phyloP scores from a whole-genome alignment of 306 rosid species.

The Pyrus betulifolia region DNA sequence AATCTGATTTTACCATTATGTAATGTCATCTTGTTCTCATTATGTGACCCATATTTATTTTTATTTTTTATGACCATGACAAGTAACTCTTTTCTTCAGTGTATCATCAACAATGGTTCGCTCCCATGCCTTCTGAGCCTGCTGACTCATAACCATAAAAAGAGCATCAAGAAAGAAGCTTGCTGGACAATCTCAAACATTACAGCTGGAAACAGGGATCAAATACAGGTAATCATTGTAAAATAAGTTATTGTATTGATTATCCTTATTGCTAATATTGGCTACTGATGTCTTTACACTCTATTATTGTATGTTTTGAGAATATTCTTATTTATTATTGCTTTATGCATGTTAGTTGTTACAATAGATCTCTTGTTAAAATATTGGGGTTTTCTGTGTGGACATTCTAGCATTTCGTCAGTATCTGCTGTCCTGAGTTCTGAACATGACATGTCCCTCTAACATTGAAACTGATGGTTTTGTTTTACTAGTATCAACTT shows the following conservation, averaged over 20 bases:
- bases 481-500: not conserved
- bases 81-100: slow-evolving; percentile 24
- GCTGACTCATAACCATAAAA: slow-evolving; percentile 76
- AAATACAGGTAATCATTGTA: slow-evolving; percentile 60
- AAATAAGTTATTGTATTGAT: not conserved
- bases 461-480: not conserved
- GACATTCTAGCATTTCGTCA: not conserved
- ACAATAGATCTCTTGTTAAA: not conserved
- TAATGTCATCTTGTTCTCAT: not conserved
- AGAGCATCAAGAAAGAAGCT: slow-evolving; percentile 89
- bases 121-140: slow-evolving; percentile 78
- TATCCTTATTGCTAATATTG: not conserved
- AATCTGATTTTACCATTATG: not conserved
- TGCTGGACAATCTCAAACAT: slow-evolving; percentile 96
- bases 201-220: slow-evolving; percentile 84
- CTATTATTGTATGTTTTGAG: not conserved
- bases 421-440: not conserved
- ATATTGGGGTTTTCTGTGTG: not conserved
- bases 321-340: not conserved
- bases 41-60: not conserved
- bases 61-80: slow-evolving; percentile 11
- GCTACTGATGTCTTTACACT: not conserved
- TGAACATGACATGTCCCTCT: not conserved
- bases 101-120: slow-evolving; percentile 66
- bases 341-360: not conserved